Base-by-base conservation (phyloP, 805 yeast species). In the Wickerhamiella hasegawae region DNA sequence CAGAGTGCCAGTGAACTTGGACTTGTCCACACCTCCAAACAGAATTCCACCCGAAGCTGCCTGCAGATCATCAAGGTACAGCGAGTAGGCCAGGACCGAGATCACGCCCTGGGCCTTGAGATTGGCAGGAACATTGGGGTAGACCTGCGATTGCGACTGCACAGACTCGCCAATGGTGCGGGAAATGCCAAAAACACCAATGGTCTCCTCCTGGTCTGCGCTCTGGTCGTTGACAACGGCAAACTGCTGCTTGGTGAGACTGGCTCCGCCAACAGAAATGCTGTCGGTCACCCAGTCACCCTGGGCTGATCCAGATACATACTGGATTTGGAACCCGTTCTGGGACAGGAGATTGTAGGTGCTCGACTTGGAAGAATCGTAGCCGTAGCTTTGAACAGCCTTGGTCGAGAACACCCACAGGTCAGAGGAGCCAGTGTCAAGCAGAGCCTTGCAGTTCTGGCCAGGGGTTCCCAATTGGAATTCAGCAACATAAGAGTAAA, bases 221-320 rank as follows among this genome's bases (percentile, higher is more conserved):
- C 16, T 8, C 28, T 25, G 11, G 28, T 12, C 28, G 14, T 25
- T 25, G 28, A 28, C 92, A 18, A 83, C 71, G 2, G 92, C 95
- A 53, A 84, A 68, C 4, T 83, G 71, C 22, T 78, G 57, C 38
- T 62, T 58, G 0, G 59, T 42, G 11, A 80, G 58, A 2, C 62
- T 54, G 11, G 65, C 53, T 32, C 62, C 40, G 32, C 73, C 71
- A 36, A 80, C 46, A 2, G 45, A 40, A 3, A 84, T 62, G 27
- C 60, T 57, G 47, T 84, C 93, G 34, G 57, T 50, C 11, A 74
- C 80, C 63, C 66, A 68, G 15, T 34, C 40, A 14, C 76, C 76
- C 8, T 45, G 42, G 3, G 70, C 71, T 37, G 48, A 57, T n/a
- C 51, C 48, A 41, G 68, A 74, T n/a, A 54, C 59, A 45, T 69